Evolutionary conservation across 176 grass and related monocot genomes (phyloP).

Genomic region (Zoysia pacifica): DNA sequence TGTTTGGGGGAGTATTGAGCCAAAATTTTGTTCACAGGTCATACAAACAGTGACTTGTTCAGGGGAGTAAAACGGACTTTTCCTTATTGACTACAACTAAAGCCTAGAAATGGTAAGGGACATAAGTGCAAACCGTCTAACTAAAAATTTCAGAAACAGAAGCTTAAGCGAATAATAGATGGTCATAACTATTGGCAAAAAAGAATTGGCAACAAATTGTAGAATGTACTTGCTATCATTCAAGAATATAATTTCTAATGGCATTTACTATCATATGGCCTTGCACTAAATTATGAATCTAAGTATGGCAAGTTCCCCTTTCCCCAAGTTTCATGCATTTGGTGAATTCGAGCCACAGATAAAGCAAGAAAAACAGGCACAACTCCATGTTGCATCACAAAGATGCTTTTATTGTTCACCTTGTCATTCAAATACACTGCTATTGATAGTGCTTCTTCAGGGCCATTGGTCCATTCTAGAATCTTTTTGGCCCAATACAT

Average conservation of each 20-base stretch:
- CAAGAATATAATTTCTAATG: background rate
- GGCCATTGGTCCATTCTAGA: conserved; percentile 85
- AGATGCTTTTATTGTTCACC: conserved; percentile 45
- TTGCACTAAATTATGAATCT: background rate
- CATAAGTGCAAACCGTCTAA: conserved; percentile 10
- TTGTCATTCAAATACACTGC: conserved; percentile 94
- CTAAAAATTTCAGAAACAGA: background rate
- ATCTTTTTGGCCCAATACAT: conserved; percentile 99
- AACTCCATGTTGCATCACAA: conserved; percentile 14
- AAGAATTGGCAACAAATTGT: background rate
- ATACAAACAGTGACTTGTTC: no score
- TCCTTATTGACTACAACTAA: background rate
- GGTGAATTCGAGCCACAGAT: conserved; percentile 13
- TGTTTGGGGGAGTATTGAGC: no score
- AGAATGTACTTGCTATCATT: background rate
- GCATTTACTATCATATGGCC: background rate
- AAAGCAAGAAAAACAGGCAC: conserved; percentile 1
- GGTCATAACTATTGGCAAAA: background rate
- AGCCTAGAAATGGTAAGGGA: background rate
- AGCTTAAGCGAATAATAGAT: background rate
- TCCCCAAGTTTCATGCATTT: conserved; percentile 21
- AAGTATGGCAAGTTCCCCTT: background rate
- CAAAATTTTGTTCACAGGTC: no score
- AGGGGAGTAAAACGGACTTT: no score
- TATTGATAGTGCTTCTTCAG: conserved; percentile 84